Evolutionary conservation across 1,139 yeast species (phyloP).

Genomic region (Sugiyamaella grinbergsii): DNA sequence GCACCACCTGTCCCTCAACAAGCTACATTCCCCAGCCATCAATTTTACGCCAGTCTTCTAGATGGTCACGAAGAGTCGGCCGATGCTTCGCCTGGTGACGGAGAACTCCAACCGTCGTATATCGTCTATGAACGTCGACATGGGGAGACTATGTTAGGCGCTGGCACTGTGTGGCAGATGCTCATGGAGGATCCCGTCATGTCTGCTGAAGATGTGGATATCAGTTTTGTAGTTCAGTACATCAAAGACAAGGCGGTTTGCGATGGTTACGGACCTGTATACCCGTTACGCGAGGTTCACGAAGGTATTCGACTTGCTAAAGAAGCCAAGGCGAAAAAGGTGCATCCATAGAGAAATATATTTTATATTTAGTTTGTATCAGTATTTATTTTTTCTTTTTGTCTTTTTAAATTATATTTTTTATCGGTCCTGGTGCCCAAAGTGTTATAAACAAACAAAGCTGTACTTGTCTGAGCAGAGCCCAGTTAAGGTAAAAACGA

Average conservation of each 20-base stretch:
- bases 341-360: background rate
- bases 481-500: background rate
- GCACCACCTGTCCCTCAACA: conserved; percentile 14
- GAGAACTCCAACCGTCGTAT: conserved; percentile 30
- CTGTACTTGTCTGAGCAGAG: conserved; percentile 3
- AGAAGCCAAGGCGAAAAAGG: conserved; percentile 9
- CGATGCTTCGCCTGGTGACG: background rate
- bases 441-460: no score
- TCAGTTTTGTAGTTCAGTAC: conserved; percentile 56
- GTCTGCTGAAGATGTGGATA: conserved; percentile 49
- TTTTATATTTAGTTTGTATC: background rate
- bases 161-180: conserved; percentile 82
- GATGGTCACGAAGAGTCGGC: conserved; percentile 28
- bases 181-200: conserved; percentile 49
- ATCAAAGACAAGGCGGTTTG: conserved; percentile 71
- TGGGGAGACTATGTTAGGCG: conserved; percentile 54
- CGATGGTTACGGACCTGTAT: conserved; percentile 86
- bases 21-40: conserved; percentile 33
- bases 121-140: conserved; percentile 39
- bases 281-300: conserved; percentile 39
- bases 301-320: conserved; percentile 31
- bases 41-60: conserved; percentile 31
- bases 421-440: no score
- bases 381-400: conserved; percentile 10
- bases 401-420: no score